These are phyloP conservation scores for Combretum micranthum DNA, from an alignment of 345 rosid species.

Conservation along the genomic window DNA sequence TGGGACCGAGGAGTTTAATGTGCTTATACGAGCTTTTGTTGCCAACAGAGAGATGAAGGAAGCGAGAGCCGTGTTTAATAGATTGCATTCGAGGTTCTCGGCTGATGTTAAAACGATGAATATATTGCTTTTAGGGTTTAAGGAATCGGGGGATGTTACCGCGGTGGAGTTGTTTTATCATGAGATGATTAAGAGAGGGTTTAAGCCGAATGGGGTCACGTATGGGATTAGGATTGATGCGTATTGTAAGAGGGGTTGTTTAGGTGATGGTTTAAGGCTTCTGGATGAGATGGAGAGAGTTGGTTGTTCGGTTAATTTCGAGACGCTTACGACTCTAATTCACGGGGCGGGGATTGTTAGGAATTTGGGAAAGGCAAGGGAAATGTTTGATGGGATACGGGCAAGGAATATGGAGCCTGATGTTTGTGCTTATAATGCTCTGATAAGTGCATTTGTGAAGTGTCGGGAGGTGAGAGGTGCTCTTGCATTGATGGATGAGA, in stretches of 20 bases:
- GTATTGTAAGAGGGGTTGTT: constrained; percentile 68
- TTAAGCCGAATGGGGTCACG: constrained; percentile 45
- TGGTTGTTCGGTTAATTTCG: constrained; percentile 32
- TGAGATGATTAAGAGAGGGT: constrained; percentile 71
- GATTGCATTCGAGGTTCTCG: constrained; percentile 43
- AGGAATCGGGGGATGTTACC: constrained; percentile 66
- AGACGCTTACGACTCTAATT: constrained; percentile 73
- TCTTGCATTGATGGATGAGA: constrained; percentile 55
- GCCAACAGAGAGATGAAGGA: constrained; percentile 70
- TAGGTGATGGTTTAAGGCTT: constrained; percentile 66
- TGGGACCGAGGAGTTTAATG: constrained; percentile 67
- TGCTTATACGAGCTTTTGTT: constrained; percentile 69
- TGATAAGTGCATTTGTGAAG: constrained; percentile 48
- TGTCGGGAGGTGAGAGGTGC: constrained; percentile 51
- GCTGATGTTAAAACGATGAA: constrained; percentile 77
- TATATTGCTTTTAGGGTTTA: constrained; percentile 69
- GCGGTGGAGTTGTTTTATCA: constrained; percentile 77
- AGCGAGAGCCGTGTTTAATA: constrained; percentile 59
- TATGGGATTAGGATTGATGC: constrained; percentile 69
- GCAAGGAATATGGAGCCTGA: constrained; percentile 45
- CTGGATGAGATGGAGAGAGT: constrained; percentile 63
- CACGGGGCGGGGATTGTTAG: constrained; percentile 72
- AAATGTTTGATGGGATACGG: constrained; percentile 58
- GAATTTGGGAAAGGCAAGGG: constrained; percentile 48
- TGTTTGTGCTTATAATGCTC: constrained; percentile 68